Evolutionary conservation across 1,139 yeast genomes (phyloP).

Genomic region (Saccharomycopsis crataegensis): DNA sequence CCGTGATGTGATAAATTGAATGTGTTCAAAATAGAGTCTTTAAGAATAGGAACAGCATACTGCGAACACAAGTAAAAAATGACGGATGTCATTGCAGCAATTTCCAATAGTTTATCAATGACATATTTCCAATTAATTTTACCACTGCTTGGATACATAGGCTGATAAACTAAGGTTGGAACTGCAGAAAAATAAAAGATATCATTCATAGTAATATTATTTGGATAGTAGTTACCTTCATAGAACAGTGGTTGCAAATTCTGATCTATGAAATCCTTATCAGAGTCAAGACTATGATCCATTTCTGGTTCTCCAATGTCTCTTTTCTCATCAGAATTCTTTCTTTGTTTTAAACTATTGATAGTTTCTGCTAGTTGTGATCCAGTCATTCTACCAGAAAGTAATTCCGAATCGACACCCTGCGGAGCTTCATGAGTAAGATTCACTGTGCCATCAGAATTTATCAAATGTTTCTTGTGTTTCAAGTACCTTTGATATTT

Average conservation of each 20-base stretch:
- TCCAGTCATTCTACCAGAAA: conserved; percentile 16
- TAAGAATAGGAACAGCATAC: conserved; percentile 37
- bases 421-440: not conserved
- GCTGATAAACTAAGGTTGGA: conserved; percentile 40
- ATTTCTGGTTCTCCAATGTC: not conserved
- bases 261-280: conserved; percentile 11
- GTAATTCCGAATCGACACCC: conserved; percentile 3
- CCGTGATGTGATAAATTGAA: conserved; percentile 12
- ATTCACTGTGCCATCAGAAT: conserved; percentile 16
- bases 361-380: conserved; percentile 14
- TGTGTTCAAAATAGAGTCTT: conserved; percentile 25
- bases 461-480: conserved; percentile 6
- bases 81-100: conserved; percentile 26
- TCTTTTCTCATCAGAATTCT: not conserved
- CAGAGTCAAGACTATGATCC: not conserved
- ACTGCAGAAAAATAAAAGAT: conserved; percentile 36
- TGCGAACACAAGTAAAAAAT: conserved; percentile 34
- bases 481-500: conserved; percentile 19
- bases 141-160: conserved; percentile 34
- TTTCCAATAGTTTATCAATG: conserved; percentile 30
- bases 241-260: conserved; percentile 29
- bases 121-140: conserved; percentile 29
- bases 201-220: conserved; percentile 31
- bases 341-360: conserved; percentile 16
- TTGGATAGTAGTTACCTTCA: conserved; percentile 30